phyloP scores from a whole-genome alignment of 2,329 filamentous ascomycete species.

The Colletotrichum sp. region DNA sequence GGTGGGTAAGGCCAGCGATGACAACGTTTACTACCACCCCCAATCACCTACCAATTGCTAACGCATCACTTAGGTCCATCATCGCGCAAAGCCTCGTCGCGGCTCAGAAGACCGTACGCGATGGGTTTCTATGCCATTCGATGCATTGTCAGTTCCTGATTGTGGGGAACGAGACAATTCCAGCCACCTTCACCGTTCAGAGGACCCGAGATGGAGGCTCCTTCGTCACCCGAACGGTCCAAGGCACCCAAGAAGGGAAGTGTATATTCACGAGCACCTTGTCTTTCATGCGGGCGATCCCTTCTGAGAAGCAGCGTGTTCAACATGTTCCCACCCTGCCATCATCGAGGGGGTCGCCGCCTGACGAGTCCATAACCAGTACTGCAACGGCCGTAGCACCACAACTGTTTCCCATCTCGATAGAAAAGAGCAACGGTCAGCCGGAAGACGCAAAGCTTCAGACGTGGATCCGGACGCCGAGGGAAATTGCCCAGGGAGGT shows the following conservation, averaged over 20 bases:
- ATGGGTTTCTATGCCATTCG: background rate
- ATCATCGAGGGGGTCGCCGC: background rate
- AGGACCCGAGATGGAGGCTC: background rate
- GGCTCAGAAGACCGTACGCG: background rate
- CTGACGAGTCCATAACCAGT: background rate
- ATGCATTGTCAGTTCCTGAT: background rate
- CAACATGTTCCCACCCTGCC: background rate
- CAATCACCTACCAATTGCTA: background rate
- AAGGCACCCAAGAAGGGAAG: background rate
- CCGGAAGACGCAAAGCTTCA: background rate
- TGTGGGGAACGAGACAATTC: background rate
- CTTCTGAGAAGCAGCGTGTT: background rate
- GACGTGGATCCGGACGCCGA: background rate
- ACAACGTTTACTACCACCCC: background rate
- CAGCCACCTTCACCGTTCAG: background rate
- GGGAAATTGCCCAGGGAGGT: background rate
- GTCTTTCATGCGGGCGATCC: background rate
- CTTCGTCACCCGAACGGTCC: background rate
- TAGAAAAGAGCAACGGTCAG: background rate
- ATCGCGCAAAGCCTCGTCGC: background rate
- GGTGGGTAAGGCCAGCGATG: background rate
- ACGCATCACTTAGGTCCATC: background rate
- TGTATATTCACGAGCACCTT: background rate
- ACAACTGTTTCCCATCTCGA: background rate
- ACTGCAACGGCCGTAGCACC: background rate